Evolutionary conservation across 179 eudicot genomes (phyloP).

Genomic region (Actinidia arguta): DNA sequence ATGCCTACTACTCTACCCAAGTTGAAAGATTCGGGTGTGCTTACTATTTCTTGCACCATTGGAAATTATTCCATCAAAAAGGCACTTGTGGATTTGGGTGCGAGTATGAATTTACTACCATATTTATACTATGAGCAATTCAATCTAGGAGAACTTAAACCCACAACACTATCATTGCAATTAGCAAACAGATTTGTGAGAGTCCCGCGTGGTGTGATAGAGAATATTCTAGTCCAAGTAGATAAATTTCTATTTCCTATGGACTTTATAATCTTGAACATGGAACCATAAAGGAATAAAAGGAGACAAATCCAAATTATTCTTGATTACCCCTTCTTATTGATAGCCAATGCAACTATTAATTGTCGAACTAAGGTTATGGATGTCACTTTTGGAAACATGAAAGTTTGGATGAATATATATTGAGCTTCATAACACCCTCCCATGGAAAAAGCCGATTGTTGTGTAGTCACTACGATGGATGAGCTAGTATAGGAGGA

Average conservation of each 20-base stretch:
- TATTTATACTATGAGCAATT: background rate
- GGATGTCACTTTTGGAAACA: background rate
- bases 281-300: background rate
- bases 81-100: background rate
- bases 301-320: background rate
- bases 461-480: background rate
- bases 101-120: background rate
- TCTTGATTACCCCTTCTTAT: background rate
- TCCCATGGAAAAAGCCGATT: background rate
- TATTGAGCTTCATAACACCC: background rate
- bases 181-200: background rate
- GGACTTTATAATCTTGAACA: background rate
- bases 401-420: background rate
- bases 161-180: background rate
- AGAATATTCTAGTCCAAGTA: background rate
- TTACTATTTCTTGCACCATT: background rate
- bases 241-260: background rate
- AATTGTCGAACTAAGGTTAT: background rate
- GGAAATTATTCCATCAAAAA: background rate
- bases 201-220: background rate
- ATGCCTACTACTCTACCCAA: background rate
- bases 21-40: background rate
- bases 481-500: background rate
- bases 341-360: background rate
- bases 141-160: background rate